A percentile compares a stretch with the other conserved stretches of the same genome.
Conservation (phyloP, 495 filamentous ascomycete genomes). For the Aspergillus heteromorphus region DNA sequence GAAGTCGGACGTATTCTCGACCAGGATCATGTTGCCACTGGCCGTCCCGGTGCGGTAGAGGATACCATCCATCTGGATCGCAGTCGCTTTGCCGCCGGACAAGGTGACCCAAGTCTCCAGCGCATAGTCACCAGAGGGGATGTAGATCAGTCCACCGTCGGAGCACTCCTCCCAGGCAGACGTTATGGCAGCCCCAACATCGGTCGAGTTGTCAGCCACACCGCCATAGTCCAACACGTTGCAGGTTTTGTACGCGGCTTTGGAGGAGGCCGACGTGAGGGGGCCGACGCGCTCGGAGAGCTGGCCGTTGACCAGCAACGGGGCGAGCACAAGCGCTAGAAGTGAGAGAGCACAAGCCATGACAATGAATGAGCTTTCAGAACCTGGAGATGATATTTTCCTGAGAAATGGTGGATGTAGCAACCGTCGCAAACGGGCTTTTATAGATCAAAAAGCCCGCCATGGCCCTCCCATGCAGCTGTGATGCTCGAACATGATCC, state of each 20-base stretch:
- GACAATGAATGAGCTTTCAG: not conserved
- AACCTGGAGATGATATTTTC: not conserved
- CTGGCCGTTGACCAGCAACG: constrained; percentile 13
- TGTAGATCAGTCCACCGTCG: constrained; percentile 29
- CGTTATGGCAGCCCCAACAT: constrained; percentile 40
- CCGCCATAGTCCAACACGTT: constrained; percentile 49
- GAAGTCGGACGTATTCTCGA: constrained; percentile 44
- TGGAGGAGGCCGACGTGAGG: constrained; percentile 29
- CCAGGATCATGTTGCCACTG: constrained; percentile 47
- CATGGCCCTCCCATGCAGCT: too few relatives aligned
- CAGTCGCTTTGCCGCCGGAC: constrained; percentile 34
- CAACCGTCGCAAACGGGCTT: not conserved
- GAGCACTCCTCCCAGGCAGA: constrained; percentile 45
- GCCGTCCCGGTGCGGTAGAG: constrained; percentile 41
- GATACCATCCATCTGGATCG: constrained; percentile 46
- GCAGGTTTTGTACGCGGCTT: constrained; percentile 33
- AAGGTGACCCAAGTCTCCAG: constrained; percentile 33
- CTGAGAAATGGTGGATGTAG: not conserved
- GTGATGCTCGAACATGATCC: too few relatives aligned
- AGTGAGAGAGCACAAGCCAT: not conserved
- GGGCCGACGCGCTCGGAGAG: constrained; percentile 40
- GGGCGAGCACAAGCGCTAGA: not conserved
- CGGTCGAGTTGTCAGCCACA: constrained; percentile 41
- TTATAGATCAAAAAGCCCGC: too few relatives aligned
- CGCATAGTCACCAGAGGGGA: constrained; percentile 32